A percentile compares a stretch with the other conserved stretches of the same genome.
phyloP scores from a whole-genome alignment of 1,284 basidiomycete genomes.

The Tilletia setariae region DNA sequence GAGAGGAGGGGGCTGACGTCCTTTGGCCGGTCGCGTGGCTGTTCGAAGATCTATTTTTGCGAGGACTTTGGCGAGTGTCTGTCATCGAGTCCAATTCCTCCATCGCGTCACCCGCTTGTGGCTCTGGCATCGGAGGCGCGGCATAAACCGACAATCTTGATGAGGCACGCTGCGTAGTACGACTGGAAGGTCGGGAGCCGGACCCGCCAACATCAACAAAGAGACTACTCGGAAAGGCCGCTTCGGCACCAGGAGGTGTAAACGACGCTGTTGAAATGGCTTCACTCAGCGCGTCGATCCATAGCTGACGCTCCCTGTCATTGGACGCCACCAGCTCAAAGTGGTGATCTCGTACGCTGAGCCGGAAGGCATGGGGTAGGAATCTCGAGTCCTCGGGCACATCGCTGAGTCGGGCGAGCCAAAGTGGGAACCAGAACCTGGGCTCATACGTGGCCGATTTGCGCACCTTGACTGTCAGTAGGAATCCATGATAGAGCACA shows the following conservation, averaged over 20 bases:
- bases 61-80: not conserved
- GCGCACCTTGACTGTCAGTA: constrained; percentile 49
- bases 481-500: constrained; percentile 44
- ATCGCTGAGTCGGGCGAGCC: constrained; percentile 35
- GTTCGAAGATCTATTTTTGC: constrained; percentile 13
- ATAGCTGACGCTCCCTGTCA: constrained; percentile 41
- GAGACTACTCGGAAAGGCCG: constrained; percentile 42
- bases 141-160: constrained; percentile 21
- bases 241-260: constrained; percentile 29
- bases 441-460: constrained; percentile 44
- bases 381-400: constrained; percentile 30
- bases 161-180: constrained; percentile 27
- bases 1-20: not conserved
- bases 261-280: constrained; percentile 33
- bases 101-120: constrained; percentile 8
- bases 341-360: constrained; percentile 45
- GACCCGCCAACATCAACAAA: constrained; percentile 25
- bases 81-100: not conserved
- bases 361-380: constrained; percentile 44
- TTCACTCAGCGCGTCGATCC: constrained; percentile 41
- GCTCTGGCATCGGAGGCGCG: not conserved
- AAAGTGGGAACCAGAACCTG: constrained; percentile 51
- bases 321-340: constrained; percentile 50
- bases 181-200: constrained; percentile 25
- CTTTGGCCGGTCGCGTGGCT: not conserved